Percentiles rank a stretch among this genome's conserved stretches.
These are phyloP conservation scores for Cordyceps cicadae DNA, from an alignment of 2,329 filamentous ascomycete species.

Conservation along the genomic window DNA sequence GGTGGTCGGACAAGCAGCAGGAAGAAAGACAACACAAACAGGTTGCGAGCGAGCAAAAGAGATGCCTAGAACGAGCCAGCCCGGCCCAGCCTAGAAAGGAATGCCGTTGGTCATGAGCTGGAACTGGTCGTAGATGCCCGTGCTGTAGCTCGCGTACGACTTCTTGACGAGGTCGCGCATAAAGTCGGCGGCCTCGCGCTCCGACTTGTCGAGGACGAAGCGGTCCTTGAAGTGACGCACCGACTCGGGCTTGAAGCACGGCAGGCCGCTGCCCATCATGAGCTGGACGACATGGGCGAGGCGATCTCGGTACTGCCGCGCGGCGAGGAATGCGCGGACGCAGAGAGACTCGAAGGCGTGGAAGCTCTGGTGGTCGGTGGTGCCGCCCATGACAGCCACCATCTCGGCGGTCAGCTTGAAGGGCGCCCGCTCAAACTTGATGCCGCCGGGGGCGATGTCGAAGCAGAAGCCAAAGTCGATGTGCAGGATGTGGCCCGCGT, in stretches of 20 bases:
- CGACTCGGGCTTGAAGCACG: slow-evolving; percentile 96
- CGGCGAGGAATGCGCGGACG: slow-evolving; percentile 88
- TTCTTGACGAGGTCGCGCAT: slow-evolving; percentile 84
- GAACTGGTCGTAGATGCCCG: slow-evolving; percentile 95
- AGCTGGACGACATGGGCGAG: slow-evolving; percentile 80
- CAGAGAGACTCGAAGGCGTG: slow-evolving; percentile 95
- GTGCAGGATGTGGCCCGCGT: slow-evolving; percentile 92
- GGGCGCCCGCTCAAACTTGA: slow-evolving; percentile 93
- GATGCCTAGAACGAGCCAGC: background rate
- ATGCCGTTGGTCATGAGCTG: slow-evolving; percentile 96
- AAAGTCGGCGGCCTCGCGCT: slow-evolving; percentile 89
- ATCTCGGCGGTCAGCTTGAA: slow-evolving; percentile 98
- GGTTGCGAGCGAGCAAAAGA: too few species aligned
- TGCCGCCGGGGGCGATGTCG: slow-evolving; percentile 92
- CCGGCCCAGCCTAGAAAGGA: slow-evolving; percentile 57
- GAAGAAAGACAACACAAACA: background rate
- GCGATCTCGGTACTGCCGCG: slow-evolving; percentile 78
- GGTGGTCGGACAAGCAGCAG: background rate
- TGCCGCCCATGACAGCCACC: slow-evolving; percentile 97
- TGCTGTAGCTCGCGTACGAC: slow-evolving; percentile 85
- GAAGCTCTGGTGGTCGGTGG: slow-evolving; percentile 76
- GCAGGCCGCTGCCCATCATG: slow-evolving; percentile 93
- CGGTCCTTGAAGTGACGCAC: slow-evolving; percentile 86
- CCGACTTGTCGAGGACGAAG: slow-evolving; percentile 85
- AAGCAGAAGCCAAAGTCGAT: slow-evolving; percentile 99